These are phyloP conservation scores for Linum trigynum DNA, from an alignment of 345 rosid species.

Conservation along the genomic window DNA sequence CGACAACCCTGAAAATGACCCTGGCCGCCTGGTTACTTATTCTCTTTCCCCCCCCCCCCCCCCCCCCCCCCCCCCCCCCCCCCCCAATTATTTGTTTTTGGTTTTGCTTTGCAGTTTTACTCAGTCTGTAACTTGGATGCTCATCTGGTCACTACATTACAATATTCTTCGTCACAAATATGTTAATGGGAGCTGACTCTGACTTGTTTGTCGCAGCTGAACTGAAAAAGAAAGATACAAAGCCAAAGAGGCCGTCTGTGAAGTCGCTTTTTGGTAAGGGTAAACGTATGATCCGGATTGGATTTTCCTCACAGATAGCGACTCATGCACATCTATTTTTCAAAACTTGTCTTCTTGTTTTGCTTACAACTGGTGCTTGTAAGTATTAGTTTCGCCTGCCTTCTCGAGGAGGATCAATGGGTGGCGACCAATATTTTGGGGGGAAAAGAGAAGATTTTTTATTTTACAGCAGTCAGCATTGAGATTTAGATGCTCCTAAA, in stretches of 20 bases:
- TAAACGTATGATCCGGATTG: neutral
- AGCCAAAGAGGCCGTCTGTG: slow-evolving; percentile 56
- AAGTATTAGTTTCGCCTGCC: too few species aligned
- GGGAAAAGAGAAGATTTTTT: neutral
- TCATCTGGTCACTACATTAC: neutral
- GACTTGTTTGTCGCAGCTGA: slow-evolving; percentile 37
- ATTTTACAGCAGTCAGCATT: neutral
- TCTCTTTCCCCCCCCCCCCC: too few species aligned
- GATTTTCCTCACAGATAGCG: neutral
- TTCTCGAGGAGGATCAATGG: too few species aligned
- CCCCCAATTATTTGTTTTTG: too few species aligned
- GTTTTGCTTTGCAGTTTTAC: neutral
- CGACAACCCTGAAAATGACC: neutral
- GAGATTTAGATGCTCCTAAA: neutral
- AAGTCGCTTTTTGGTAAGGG: slow-evolving; percentile 75
- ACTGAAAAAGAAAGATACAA: slow-evolving; percentile 63
- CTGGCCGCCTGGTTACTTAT: neutral
- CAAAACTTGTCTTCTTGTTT: too few species aligned
- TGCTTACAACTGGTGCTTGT: too few species aligned
- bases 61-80: too few species aligned
- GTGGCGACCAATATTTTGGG: too few species aligned
- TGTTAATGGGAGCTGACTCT: slow-evolving; percentile 3
- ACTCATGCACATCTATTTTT: neutral
- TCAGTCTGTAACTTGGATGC: neutral
- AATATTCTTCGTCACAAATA: too few species aligned